phyloP scores from a whole-genome alignment of 2,329 filamentous ascomycete species.

The Diaporthe longicolla region DNA sequence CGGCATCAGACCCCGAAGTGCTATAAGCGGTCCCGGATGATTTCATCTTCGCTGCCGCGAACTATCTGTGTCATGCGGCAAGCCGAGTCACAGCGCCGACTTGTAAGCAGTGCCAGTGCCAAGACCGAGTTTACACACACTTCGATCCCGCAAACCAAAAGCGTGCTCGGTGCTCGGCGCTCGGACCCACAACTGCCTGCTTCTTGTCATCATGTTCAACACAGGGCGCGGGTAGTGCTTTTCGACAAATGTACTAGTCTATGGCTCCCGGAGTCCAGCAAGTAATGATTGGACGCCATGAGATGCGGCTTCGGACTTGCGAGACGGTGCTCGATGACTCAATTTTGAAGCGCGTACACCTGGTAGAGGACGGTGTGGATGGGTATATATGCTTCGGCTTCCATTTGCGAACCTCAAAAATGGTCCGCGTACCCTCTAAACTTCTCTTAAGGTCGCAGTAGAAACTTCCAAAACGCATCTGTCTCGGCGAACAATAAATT shows the following conservation, averaged over 20 bases:
- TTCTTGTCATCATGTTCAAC: background rate
- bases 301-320: constrained; percentile 3
- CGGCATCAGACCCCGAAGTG: background rate
- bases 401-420: background rate
- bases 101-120: background rate
- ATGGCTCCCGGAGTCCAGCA: background rate
- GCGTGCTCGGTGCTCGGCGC: constrained; percentile 18
- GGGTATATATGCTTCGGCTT: constrained; percentile 9
- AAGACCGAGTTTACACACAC: background rate
- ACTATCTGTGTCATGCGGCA: background rate
- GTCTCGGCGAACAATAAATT: background rate
- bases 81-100: background rate
- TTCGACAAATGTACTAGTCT: background rate
- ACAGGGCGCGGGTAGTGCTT: background rate
- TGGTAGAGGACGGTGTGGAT: background rate
- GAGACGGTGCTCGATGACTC: constrained; percentile 24
- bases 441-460: background rate
- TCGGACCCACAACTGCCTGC: background rate
- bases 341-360: background rate
- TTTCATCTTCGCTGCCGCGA: too few relatives aligned
- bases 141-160: background rate
- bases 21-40: background rate
- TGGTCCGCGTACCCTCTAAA: too few relatives aligned
- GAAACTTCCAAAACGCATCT: background rate
- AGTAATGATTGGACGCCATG: background rate